Percentiles rank a stretch among this genome's conserved stretches.
phyloP scores from a whole-genome alignment of 2,329 filamentous ascomycete genomes.

The Coniochaeta prunicola region DNA sequence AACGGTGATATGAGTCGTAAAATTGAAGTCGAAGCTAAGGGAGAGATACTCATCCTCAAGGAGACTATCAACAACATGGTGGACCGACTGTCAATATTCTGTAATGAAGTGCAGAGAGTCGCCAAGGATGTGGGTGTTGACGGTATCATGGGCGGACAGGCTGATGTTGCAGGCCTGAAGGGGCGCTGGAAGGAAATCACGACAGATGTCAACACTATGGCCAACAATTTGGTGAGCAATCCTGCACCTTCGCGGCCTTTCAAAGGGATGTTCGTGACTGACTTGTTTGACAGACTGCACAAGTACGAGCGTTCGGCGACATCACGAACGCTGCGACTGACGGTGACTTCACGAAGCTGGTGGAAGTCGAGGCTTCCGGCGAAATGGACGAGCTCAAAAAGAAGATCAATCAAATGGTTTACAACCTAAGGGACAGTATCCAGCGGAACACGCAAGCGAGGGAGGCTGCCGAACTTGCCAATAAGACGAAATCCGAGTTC shows the following conservation, averaged over 20 bases:
- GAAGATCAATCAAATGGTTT: constrained; percentile 99
- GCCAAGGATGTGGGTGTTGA: constrained; percentile 96
- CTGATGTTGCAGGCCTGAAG: constrained; percentile 85
- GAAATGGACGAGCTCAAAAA: constrained; percentile 99
- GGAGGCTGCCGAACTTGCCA: constrained; percentile 91
- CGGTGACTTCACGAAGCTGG: constrained; percentile 93
- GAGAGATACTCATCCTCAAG: constrained; percentile 88
- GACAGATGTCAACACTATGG: constrained; percentile 93
- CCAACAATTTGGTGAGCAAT: constrained; percentile 49
- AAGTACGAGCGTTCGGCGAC: constrained; percentile 95
- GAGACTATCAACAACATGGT: constrained; percentile 99
- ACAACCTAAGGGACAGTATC: constrained; percentile 89
- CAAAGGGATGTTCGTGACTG: neutral
- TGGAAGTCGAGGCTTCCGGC: constrained; percentile 93
- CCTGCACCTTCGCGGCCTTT: neutral
- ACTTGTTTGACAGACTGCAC: constrained; percentile 62
- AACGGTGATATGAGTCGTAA: constrained; percentile 94
- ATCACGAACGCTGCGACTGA: constrained; percentile 98
- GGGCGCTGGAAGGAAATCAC: constrained; percentile 98
- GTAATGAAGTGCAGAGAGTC: constrained; percentile 89
- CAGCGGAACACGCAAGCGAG: constrained; percentile 93
- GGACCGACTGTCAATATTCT: constrained; percentile 89
- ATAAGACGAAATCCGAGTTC: constrained; percentile 98
- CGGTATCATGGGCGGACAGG: constrained; percentile 97
- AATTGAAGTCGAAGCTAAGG: constrained; percentile 90